Evolutionary conservation across 2,329 filamentous ascomycete species (phyloP), one percentile per base, ranked within the genome.

Genomic region (Penicillium sp.): DNA sequence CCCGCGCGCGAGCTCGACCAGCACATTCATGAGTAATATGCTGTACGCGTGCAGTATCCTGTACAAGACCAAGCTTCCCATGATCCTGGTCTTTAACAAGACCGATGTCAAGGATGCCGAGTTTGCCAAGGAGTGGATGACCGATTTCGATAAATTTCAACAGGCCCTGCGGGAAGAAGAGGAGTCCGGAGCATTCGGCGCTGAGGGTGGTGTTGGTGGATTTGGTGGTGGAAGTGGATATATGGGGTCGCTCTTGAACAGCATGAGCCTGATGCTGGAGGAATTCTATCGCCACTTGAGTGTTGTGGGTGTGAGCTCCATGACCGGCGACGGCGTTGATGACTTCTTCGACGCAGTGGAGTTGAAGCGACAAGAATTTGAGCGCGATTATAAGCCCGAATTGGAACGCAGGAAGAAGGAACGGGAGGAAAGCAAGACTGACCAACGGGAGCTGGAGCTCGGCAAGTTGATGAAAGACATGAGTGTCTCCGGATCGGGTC

Each of bases 21-120:
- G 86, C 48, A 98, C 93, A 0, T 98, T 98, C 69, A 98, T 98
- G 93, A 94, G 87, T 64, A 98, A 98, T 70, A 98, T 98, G 93
- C 82, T 98, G 29, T 98, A 98, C 67, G 93, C 93, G 15, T 97
- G 93, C 75, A 94, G 87, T 45, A 98, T 98, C 50, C 79, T 98
- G 11, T 98, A 98, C 79, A 97, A 97, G 74, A 97, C 91, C 2
- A 95, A 94, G 64, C 76, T 98, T 0, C 93, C 93, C 16, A 98
- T 98, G 93, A 94, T 98, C 38, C 73, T 98, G 6, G 93, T 98
- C 8, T 97, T 98, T 76, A 98, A 98, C 75, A 98, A 98, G 73
- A 96, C 90, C 0, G 93, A 98, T 59, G 88, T 94, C 28, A 88
- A 94, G 64, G 86, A 94, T 58, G 87, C 89, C 0, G 78, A 80